Conservation (phyloP, 352 stramenopile species). For the Globisporangium uncinulatum region DNA sequence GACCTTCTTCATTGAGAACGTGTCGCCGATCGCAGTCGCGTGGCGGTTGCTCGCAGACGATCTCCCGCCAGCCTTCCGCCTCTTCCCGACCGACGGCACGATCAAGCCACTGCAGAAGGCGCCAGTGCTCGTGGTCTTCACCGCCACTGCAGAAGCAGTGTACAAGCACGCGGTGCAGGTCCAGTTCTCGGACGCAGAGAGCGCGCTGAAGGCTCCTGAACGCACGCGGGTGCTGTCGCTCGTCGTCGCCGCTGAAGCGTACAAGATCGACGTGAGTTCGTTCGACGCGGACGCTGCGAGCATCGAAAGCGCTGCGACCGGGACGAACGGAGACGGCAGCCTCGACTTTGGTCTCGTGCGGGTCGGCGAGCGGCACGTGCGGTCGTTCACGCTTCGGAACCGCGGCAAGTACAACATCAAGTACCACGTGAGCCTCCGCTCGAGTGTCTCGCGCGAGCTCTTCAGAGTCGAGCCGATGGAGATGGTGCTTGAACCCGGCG, state of each 20-base stretch:
- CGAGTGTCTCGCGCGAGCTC: slow-evolving; percentile 39
- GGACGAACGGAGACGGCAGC: slow-evolving; percentile 37
- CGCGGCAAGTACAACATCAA: slow-evolving; percentile 93
- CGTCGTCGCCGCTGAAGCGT: slow-evolving; percentile 76
- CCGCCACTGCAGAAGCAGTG: slow-evolving; percentile 56
- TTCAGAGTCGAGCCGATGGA: slow-evolving; percentile 83
- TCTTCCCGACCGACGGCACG: slow-evolving; percentile 67
- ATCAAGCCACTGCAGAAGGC: slow-evolving; percentile 67
- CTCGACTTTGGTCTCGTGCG: slow-evolving; percentile 91
- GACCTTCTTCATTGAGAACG: slow-evolving; percentile 85
- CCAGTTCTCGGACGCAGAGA: slow-evolving; percentile 83
- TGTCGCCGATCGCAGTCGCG: slow-evolving; percentile 58
- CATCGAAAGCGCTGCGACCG: slow-evolving; percentile 10
- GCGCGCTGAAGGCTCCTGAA: slow-evolving; percentile 38
- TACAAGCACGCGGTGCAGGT: slow-evolving; percentile 57
- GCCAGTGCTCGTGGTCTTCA: slow-evolving; percentile 66
- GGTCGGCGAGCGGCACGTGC: slow-evolving; percentile 83
- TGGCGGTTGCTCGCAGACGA: slow-evolving; percentile 47
- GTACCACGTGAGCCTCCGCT: slow-evolving; percentile 67
- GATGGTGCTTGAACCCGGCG: slow-evolving; percentile 70
- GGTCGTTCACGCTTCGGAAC: slow-evolving; percentile 87
- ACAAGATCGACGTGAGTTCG: slow-evolving; percentile 88
- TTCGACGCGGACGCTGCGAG: slow-evolving; percentile 48
- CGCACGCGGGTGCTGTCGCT: slow-evolving; percentile 27
- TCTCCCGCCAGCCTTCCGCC: slow-evolving; percentile 56